Conservation (phyloP, 176 grass and related monocot species). For the Juncus effusus region DNA sequence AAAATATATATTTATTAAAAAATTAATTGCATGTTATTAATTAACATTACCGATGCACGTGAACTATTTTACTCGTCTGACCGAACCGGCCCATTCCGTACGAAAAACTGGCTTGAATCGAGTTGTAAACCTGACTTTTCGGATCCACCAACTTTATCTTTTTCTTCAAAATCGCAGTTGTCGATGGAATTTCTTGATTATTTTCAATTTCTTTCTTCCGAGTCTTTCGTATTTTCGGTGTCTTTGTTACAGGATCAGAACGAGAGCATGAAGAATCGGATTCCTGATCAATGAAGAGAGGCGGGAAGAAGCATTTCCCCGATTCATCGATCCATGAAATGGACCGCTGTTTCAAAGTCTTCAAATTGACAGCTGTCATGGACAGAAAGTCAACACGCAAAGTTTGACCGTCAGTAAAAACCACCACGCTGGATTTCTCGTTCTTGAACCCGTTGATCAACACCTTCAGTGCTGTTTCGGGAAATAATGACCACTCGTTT, state of each 20-base stretch:
- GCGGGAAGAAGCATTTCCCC: slow-evolving; percentile 55
- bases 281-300: slow-evolving; percentile 53
- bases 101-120: slow-evolving; percentile 54
- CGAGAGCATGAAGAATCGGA: not conserved
- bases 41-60: slow-evolving; percentile 31
- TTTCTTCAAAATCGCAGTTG: slow-evolving; percentile 48
- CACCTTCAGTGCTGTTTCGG: slow-evolving; percentile 42
- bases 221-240: slow-evolving; percentile 18
- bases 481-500: slow-evolving; percentile 53
- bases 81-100: slow-evolving; percentile 73
- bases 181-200: slow-evolving; percentile 26
- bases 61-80: slow-evolving; percentile 34
- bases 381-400: slow-evolving; percentile 68
- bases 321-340: slow-evolving; percentile 66
- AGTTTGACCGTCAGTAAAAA: slow-evolving; percentile 41
- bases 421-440: slow-evolving; percentile 43
- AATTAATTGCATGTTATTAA: too few species aligned
- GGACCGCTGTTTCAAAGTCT: slow-evolving; percentile 47
- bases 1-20: too few species aligned
- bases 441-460: slow-evolving; percentile 53
- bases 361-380: slow-evolving; percentile 56
- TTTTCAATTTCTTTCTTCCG: slow-evolving; percentile 11
- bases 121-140: slow-evolving; percentile 45
- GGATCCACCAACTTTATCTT: slow-evolving; percentile 63
- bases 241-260: not conserved